phyloP scores from a whole-genome alignment of 352 stramenopile species.

The Globisporangium nagaii region DNA sequence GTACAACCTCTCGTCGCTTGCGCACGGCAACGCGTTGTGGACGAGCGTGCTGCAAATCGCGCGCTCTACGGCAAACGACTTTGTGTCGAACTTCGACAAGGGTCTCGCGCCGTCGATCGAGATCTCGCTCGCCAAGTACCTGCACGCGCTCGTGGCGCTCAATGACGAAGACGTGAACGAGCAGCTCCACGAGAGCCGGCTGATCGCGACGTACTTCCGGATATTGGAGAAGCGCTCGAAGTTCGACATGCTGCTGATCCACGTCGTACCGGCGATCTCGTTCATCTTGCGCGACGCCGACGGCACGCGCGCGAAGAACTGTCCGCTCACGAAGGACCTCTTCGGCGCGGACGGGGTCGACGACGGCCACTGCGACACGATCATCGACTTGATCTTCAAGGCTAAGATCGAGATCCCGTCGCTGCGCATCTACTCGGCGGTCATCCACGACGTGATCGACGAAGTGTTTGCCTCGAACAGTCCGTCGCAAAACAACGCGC shows the following conservation, averaged over 20 bases:
- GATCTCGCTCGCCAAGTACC: constrained; percentile 77
- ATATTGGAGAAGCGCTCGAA: constrained; percentile 58
- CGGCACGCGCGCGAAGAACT: constrained; percentile 53
- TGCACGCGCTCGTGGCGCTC: constrained; percentile 70
- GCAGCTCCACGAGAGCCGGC: constrained; percentile 47
- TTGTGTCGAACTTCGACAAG: constrained; percentile 58
- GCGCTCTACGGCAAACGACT: constrained; percentile 31
- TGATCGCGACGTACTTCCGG: constrained; percentile 66
- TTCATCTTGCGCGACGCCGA: constrained; percentile 78
- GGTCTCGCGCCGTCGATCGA: constrained; percentile 68
- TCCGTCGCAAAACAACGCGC: constrained; percentile 62
- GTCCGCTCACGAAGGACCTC: constrained; percentile 65
- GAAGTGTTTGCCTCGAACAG: constrained; percentile 58
- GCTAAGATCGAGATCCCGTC: constrained; percentile 59
- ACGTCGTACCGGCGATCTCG: constrained; percentile 70
- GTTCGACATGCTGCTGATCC: constrained; percentile 87
- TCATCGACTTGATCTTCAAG: constrained; percentile 51
- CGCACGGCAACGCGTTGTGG: constrained; percentile 55
- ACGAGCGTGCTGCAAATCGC: constrained; percentile 41
- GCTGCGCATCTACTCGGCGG: constrained; percentile 67
- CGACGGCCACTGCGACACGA: constrained; percentile 33
- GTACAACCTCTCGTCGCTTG: constrained; percentile 74
- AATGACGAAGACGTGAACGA: constrained; percentile 59
- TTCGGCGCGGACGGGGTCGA: constrained; percentile 39
- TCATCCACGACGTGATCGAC: constrained; percentile 75